These are phyloP conservation scores for Vaccinium corymbosum DNA, from an alignment of 148 eudicot species.

Conservation along the genomic window DNA sequence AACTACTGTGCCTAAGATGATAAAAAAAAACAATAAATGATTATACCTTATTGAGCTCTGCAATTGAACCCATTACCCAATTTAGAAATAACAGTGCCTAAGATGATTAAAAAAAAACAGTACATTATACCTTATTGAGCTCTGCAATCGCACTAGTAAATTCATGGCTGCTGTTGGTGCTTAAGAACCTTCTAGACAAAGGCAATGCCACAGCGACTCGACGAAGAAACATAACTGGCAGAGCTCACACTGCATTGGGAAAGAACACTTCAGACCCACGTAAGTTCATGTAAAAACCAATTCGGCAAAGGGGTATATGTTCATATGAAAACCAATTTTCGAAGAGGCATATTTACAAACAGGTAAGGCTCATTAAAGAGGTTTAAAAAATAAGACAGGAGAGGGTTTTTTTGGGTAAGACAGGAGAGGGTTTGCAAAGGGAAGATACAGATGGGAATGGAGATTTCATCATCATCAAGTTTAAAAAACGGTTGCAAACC, in stretches of 20 bases:
- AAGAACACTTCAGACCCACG: neutral
- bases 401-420: neutral
- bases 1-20: neutral
- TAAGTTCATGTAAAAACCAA: neutral
- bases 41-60: conserved; percentile 74
- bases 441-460: neutral
- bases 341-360: conserved; percentile 26
- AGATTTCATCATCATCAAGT: neutral
- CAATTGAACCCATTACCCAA: conserved; percentile 25
- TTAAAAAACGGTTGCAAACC: neutral
- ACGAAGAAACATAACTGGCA: neutral
- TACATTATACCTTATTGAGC: conserved; percentile 61
- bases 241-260: neutral
- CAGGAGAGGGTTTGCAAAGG: neutral
- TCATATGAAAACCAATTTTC: neutral
- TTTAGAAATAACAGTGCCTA: neutral
- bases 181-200: conserved; percentile 33
- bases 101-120: neutral
- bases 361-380: neutral
- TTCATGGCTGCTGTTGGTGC: conserved; percentile 36
- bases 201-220: neutral
- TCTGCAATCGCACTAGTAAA: conserved; percentile 50
- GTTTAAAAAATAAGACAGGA: neutral
- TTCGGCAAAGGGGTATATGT: neutral
- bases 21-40: neutral